phyloP scores from a whole-genome alignment of 345 rosid species.

The Syzygium aromaticum region DNA sequence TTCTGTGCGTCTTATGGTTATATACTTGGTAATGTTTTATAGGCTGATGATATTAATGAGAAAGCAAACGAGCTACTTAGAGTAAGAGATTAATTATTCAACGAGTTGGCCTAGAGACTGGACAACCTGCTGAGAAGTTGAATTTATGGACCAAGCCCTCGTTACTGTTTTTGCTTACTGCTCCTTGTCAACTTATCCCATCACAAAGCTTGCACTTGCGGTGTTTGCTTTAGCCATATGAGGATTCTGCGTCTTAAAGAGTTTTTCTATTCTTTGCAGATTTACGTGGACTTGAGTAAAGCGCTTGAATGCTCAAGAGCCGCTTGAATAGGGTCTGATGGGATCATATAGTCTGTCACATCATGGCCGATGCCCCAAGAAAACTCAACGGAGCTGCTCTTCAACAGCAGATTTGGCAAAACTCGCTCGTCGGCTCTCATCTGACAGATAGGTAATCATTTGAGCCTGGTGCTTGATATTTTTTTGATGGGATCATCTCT shows the following conservation, averaged over 20 bases:
- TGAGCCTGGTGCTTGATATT: not conserved
- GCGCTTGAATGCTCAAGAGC: slow-evolving; percentile 63
- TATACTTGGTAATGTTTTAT: slow-evolving; percentile 1
- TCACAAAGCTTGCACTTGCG: not conserved
- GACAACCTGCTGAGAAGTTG: slow-evolving; percentile 77
- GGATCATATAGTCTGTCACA: slow-evolving; percentile 61
- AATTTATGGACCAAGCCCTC: slow-evolving; percentile 5
- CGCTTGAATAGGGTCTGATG: slow-evolving; percentile 72
- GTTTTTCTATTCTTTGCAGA: slow-evolving; percentile 21
- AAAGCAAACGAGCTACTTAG: slow-evolving; percentile 65
- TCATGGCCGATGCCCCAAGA: slow-evolving; percentile 39
- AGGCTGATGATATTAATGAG: slow-evolving; percentile 77
- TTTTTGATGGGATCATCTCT: not conserved
- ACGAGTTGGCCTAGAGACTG: slow-evolving; percentile 70
- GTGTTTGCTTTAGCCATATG: not conserved
- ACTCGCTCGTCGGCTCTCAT: not conserved
- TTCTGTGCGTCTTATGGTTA: not conserved
- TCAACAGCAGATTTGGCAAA: slow-evolving; percentile 21
- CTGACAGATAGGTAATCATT: not conserved
- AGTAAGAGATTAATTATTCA: slow-evolving; percentile 17
- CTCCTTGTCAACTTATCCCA: not conserved
- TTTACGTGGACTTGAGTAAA: slow-evolving; percentile 56
- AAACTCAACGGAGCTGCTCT: slow-evolving; percentile 45
- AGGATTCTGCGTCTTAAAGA: not conserved
- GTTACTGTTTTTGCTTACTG: not conserved